Conservation (phyloP, 805 yeast species). For the Candida gorgasii region DNA sequence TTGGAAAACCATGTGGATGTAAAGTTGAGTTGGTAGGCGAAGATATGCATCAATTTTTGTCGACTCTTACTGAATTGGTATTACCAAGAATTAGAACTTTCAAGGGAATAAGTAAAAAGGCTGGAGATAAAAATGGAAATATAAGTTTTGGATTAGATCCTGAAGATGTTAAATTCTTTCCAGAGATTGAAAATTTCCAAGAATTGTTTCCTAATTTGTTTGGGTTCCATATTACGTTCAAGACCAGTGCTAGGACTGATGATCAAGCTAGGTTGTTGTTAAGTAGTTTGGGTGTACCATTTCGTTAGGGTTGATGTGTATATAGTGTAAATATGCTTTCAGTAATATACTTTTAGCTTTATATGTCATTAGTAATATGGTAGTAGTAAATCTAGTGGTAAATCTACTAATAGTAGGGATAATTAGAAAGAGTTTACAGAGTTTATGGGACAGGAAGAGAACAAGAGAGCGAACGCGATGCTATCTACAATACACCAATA, state of each 20-base stretch:
- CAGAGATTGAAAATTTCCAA: constrained; percentile 88
- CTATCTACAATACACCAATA: constrained; percentile 46
- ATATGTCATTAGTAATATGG: no score
- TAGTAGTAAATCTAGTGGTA: no score
- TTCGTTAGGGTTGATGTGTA: constrained; percentile 29
- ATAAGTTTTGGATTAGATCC: constrained; percentile 80
- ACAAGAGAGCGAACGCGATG: no score
- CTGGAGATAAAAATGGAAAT: constrained; percentile 87
- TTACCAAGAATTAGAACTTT: constrained; percentile 91
- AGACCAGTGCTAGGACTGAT: constrained; percentile 88
- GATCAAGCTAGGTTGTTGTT: constrained; percentile 83
- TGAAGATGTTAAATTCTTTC: constrained; percentile 79
- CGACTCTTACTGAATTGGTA: constrained; percentile 87
- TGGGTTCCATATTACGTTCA: constrained; percentile 82
- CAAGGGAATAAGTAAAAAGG: constrained; percentile 67
- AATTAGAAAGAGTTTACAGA: no score
- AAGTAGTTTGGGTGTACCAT: constrained; percentile 82
- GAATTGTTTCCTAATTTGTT: constrained; percentile 86
- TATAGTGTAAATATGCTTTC: constrained; percentile 5
- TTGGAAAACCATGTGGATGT: constrained; percentile 91
- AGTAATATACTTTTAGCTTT: no score
- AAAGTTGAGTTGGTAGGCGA: constrained; percentile 74
- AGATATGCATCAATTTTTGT: constrained; percentile 80
- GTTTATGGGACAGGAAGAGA: no score
- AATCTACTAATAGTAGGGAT: no score